phyloP scores from a whole-genome alignment of 1,284 basidiomycete genomes.

The Puccinia novopanici region DNA sequence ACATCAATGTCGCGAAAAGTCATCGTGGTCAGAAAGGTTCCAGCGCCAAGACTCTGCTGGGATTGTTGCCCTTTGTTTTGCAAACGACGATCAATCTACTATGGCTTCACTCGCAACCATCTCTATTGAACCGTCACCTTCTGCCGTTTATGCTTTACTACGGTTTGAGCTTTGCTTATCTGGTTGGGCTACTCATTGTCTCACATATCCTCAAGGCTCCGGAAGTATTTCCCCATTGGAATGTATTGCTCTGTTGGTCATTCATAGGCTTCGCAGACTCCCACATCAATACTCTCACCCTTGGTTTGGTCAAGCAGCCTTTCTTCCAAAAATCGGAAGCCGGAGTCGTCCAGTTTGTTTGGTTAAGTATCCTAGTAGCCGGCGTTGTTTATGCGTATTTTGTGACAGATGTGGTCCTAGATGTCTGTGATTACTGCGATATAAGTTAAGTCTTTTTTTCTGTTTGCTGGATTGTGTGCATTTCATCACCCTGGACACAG shows the following conservation, averaged over 20 bases:
- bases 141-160: constrained; percentile 31
- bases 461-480: not conserved
- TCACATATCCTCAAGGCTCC: constrained; percentile 82
- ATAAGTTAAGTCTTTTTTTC: constrained; percentile 46
- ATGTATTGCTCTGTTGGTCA: constrained; percentile 82
- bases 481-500: not conserved
- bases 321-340: constrained; percentile 45
- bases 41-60: constrained; percentile 63
- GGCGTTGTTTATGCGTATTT: constrained; percentile 44
- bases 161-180: constrained; percentile 61
- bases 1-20: constrained; percentile 67
- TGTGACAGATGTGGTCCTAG: constrained; percentile 45
- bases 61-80: constrained; percentile 47
- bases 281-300: constrained; percentile 22
- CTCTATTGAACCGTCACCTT: constrained; percentile 66
- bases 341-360: constrained; percentile 20
- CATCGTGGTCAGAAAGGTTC: constrained; percentile 64
- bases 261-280: constrained; percentile 73
- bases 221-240: constrained; percentile 75
- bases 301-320: constrained; percentile 28
- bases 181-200: constrained; percentile 86
- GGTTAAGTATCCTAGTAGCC: constrained; percentile 41
- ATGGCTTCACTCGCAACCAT: constrained; percentile 55
- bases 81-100: constrained; percentile 50
- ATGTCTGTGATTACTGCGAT: constrained; percentile 48